These are phyloP conservation scores for Fusarium anthophilum DNA, from an alignment of 2,329 filamentous ascomycete species.

Conservation along the genomic window DNA sequence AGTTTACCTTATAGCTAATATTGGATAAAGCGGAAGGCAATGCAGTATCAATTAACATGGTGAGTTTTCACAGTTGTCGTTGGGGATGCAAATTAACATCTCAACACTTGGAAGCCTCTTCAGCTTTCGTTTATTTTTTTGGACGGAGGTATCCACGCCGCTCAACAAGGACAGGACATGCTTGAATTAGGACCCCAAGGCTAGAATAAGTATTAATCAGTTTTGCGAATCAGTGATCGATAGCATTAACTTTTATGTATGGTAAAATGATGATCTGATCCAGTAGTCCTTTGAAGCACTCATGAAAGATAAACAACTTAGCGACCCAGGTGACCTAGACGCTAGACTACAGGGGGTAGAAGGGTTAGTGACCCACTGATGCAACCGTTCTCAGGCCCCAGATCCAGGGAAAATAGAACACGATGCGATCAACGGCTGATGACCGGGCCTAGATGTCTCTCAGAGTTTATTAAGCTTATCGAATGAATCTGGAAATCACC, in stretches of 20 bases:
- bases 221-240: background rate
- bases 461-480: background rate
- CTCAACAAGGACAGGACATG: background rate
- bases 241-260: background rate
- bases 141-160: fast-evolving
- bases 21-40: no score
- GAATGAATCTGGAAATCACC: fast-evolving
- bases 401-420: background rate
- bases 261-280: no score
- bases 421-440: background rate
- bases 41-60: no score
- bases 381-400: background rate
- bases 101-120: no score
- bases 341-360: background rate
- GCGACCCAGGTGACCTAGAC: background rate
- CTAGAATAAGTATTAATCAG: background rate
- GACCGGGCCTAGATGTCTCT: no score
- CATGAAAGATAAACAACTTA: background rate
- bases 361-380: background rate
- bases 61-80: no score
- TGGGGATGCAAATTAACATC: no score
- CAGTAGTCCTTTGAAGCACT: background rate
- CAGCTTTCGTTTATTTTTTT: fast-evolving
- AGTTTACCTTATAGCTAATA: no score
- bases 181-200: background rate